A percentile compares a stretch with the other conserved stretches of the same genome.
phyloP scores from a whole-genome alignment of 1,139 yeast species.

The Suzukiozyma palmioleophila region DNA sequence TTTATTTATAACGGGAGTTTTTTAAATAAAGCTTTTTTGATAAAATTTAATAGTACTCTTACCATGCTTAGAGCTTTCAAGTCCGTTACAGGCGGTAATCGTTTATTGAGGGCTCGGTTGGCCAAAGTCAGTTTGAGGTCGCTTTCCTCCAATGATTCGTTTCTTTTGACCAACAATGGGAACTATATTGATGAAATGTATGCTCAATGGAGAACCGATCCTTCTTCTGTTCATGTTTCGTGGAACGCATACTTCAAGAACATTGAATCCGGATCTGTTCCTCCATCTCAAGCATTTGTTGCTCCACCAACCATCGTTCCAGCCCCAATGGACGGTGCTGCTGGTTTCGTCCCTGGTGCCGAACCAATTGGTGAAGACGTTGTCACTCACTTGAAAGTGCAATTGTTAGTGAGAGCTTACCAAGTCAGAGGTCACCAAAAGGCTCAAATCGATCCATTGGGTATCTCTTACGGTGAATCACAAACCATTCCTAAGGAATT shows the following conservation, averaged over 20 bases:
- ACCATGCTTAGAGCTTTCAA: conserved; percentile 4
- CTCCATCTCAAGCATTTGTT: conserved; percentile 72
- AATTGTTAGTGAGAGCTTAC: conserved; percentile 93
- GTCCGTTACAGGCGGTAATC: background rate
- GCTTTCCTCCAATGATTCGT: conserved; percentile 47
- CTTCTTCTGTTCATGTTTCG: conserved; percentile 84
- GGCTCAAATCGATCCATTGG: conserved; percentile 93
- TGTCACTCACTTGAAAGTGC: conserved; percentile 88
- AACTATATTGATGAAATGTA: conserved; percentile 97
- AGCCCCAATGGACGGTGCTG: conserved; percentile 68
- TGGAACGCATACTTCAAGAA: conserved; percentile 97
- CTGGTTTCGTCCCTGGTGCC: conserved; percentile 50
- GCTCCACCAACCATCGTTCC: conserved; percentile 92
- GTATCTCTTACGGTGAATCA: conserved; percentile 77
- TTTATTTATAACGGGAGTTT: no score
- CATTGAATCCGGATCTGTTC: conserved; percentile 63
- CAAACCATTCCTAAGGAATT: conserved; percentile 71
- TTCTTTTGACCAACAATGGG: conserved; percentile 82
- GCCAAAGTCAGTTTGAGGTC: background rate
- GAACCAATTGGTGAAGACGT: conserved; percentile 54
- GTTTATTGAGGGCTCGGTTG: background rate
- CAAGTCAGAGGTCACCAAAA: conserved; percentile 97
- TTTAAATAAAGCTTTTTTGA: no score
- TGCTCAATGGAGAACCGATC: conserved; percentile 89
- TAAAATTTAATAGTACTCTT: background rate